phyloP scores from a whole-genome alignment of 1,139 yeast genomes.

The Yamadazyma buinensis region DNA sequence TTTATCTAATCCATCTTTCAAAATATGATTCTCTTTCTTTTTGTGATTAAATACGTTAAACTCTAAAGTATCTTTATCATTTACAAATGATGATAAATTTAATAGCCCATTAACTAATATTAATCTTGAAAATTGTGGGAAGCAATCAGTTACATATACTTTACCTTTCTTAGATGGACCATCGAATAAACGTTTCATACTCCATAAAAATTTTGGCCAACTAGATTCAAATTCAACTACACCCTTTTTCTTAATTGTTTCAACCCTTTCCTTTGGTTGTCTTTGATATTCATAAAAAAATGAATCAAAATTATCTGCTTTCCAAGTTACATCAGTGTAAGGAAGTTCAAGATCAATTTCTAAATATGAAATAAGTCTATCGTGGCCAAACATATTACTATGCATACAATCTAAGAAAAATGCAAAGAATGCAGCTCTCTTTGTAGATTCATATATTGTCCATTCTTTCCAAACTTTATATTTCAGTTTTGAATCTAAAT shows the following conservation, averaged over 20 bases:
- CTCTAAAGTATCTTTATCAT: conserved; percentile 17
- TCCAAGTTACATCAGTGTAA: conserved; percentile 40
- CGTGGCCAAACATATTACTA: conserved; percentile 22
- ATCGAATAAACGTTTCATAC: conserved; percentile 31
- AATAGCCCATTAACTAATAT: conserved; percentile 37
- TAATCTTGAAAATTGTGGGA: conserved; percentile 34
- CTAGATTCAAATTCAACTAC: conserved; percentile 12
- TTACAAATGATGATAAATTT: conserved; percentile 33
- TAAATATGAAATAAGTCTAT: conserved; percentile 23
- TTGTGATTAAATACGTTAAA: conserved; percentile 6
- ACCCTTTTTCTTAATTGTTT: background rate
- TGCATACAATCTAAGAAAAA: conserved; percentile 30
- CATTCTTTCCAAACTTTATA: conserved; percentile 22
- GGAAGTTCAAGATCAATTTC: conserved; percentile 38
- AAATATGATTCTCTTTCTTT: conserved; percentile 6
- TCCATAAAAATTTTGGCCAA: conserved; percentile 40
- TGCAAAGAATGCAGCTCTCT: conserved; percentile 26
- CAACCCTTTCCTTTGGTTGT: conserved; percentile 21
- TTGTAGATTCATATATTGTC: conserved; percentile 25
- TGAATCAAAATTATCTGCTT: conserved; percentile 18
- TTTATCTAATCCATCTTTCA: conserved; percentile 29
- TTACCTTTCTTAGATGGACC: conserved; percentile 24
- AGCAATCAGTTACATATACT: conserved; percentile 33
- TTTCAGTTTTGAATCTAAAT: conserved; percentile 8
- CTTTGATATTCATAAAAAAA: conserved; percentile 22